Conservation (phyloP, 139 green algal genomes). For the Volvox reticuliferus region DNA sequence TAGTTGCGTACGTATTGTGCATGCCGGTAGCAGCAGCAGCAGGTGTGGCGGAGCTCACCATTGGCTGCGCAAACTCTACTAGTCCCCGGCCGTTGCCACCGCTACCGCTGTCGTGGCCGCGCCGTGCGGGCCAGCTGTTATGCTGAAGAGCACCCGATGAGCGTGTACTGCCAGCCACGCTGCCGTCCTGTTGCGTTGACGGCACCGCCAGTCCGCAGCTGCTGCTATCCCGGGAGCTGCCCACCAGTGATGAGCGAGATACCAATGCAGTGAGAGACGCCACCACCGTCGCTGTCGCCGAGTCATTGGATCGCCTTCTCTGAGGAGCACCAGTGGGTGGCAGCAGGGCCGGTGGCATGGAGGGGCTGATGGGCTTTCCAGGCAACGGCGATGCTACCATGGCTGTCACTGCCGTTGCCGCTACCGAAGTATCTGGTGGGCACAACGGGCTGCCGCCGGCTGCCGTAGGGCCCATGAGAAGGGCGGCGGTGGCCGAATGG, state of each 20-base stretch:
- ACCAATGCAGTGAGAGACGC: background rate
- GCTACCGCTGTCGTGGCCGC: slow-evolving; percentile 3
- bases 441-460: background rate
- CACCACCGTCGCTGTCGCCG: background rate
- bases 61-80: background rate
- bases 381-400: too few species aligned
- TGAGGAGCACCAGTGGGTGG: too few species aligned
- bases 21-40: background rate
- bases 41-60: background rate
- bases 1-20: background rate
- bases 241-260: background rate
- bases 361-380: too few species aligned
- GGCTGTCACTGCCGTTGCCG: background rate
- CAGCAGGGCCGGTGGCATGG: too few species aligned
- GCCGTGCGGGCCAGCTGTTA: background rate
- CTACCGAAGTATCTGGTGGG: background rate
- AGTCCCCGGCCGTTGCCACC: background rate
- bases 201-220: background rate
- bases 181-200: background rate
- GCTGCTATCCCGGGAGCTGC: background rate
- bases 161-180: background rate
- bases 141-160: background rate
- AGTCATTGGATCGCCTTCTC: background rate
- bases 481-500: too few species aligned
- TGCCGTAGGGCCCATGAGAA: too few species aligned